Conservation (phyloP, 495 filamentous ascomycete species). For the Podospora anserina region DNA sequence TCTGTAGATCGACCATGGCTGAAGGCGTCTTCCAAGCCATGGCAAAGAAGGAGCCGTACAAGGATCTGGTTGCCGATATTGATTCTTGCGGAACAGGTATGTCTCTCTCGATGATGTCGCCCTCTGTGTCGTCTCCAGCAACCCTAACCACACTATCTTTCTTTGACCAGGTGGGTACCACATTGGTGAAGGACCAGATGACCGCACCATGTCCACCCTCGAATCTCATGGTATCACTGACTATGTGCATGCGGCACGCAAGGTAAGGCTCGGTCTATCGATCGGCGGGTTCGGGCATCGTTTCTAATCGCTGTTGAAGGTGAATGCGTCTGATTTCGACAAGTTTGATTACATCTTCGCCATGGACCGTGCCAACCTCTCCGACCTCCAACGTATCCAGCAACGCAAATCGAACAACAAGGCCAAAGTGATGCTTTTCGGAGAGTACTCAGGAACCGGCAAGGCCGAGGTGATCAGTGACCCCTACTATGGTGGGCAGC, state of each 20-base stretch:
- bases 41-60: slow-evolving; percentile 52
- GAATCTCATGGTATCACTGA: slow-evolving; percentile 66
- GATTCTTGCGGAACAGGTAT: slow-evolving; percentile 79
- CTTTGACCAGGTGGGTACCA: slow-evolving; percentile 64
- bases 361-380: slow-evolving; percentile 86
- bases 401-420: slow-evolving; percentile 52
- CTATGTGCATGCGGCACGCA: slow-evolving; percentile 75
- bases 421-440: slow-evolving; percentile 74
- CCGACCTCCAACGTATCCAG: slow-evolving; percentile 61
- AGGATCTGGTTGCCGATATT: slow-evolving; percentile 61
- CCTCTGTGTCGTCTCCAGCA: neutral
- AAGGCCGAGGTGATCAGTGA: slow-evolving; percentile 74
- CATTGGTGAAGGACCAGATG: slow-evolving; percentile 66
- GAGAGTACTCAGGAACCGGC: slow-evolving; percentile 69
- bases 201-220: slow-evolving; percentile 80
- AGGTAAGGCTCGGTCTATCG: slow-evolving; percentile 45
- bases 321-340: slow-evolving; percentile 58
- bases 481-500: slow-evolving; percentile 82
- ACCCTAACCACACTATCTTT: slow-evolving; percentile 8
- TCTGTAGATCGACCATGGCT: slow-evolving; percentile 93
- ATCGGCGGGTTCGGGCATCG: neutral
- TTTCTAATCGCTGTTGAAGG: slow-evolving; percentile 22
- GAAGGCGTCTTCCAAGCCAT: slow-evolving; percentile 85
- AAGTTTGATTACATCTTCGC: slow-evolving; percentile 90
- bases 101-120: neutral